Evolutionary conservation across 805 yeast species (phyloP).

Genomic region (Kodamaea restingae): DNA sequence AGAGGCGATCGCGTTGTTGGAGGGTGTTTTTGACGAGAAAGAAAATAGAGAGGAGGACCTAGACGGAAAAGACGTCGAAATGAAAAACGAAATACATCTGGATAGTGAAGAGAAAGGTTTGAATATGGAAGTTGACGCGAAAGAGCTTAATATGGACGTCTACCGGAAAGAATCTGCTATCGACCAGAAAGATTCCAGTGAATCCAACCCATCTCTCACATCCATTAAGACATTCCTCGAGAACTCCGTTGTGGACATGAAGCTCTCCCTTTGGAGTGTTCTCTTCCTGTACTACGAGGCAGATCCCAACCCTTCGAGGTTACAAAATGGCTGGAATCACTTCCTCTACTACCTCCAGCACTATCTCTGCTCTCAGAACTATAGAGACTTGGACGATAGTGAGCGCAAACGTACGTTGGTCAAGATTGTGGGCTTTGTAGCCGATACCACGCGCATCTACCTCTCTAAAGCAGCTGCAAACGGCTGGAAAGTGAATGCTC

Average conservation of each 20-base stretch:
- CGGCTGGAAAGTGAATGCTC: conserved; percentile 32
- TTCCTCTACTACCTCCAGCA: conserved; percentile 44
- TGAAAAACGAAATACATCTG: not conserved
- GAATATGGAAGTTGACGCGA: no score
- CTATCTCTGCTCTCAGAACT: conserved; percentile 25
- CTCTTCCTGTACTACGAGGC: conserved; percentile 53
- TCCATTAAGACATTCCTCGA: conserved; percentile 62
- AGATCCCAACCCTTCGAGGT: conserved; percentile 24
- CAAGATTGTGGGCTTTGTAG: conserved; percentile 50
- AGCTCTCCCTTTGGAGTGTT: conserved; percentile 71
- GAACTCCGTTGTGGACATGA: conserved; percentile 61
- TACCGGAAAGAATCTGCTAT: no score
- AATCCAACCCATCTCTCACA: conserved; percentile 18
- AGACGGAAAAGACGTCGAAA: not conserved
- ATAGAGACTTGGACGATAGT: conserved; percentile 14
- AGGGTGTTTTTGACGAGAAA: conserved; percentile 34
- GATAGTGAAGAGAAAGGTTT: conserved; percentile 10
- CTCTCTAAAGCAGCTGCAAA: conserved; percentile 20
- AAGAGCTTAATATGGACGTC: no score
- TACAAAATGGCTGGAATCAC: conserved; percentile 48
- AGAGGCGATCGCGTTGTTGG: conserved; percentile 41
- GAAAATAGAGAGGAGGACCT: conserved; percentile 1
- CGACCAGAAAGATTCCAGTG: no score
- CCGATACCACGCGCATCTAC: conserved; percentile 44
- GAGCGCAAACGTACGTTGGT: conserved; percentile 44